Conservation (phyloP, 306 rosid species). For the Ochetophila trinervis region DNA sequence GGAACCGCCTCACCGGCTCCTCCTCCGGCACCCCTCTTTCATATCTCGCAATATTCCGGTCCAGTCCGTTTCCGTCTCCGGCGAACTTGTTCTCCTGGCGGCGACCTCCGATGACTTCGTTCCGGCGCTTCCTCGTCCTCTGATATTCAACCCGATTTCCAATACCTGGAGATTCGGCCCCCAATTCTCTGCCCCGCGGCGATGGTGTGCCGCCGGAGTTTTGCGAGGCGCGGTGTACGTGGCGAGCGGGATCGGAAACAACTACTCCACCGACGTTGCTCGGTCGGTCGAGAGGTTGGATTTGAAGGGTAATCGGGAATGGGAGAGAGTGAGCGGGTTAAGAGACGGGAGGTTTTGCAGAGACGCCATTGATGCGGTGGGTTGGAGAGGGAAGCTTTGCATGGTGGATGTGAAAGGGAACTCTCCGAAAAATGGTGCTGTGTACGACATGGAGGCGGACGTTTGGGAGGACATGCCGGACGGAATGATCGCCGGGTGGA, state of each 20-base stretch:
- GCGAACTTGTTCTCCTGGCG: slow-evolving; percentile 61
- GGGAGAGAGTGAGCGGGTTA: slow-evolving; percentile 50
- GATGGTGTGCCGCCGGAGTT: slow-evolving; percentile 77
- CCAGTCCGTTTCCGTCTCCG: slow-evolving; percentile 55
- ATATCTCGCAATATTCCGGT: slow-evolving; percentile 66
- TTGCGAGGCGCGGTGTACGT: slow-evolving; percentile 36
- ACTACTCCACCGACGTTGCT: slow-evolving; percentile 53
- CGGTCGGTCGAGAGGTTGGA: slow-evolving; percentile 56
- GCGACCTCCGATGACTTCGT: slow-evolving; percentile 54
- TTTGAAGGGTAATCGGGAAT: slow-evolving; percentile 9
- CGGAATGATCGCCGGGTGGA: slow-evolving; percentile 80
- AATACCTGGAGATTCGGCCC: slow-evolving; percentile 52
- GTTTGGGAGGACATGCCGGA: slow-evolving; percentile 68
- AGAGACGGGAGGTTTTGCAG: slow-evolving; percentile 62
- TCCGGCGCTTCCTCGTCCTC: slow-evolving; percentile 65
- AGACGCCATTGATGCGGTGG: slow-evolving; percentile 81
- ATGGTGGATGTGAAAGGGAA: slow-evolving; percentile 77
- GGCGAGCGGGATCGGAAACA: slow-evolving; percentile 76
- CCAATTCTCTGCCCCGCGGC: slow-evolving; percentile 44
- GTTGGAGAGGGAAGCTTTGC: slow-evolving; percentile 73
- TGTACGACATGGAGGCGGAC: slow-evolving; percentile 52
- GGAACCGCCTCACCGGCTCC: slow-evolving; percentile 40
- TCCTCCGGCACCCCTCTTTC: slow-evolving; percentile 81
- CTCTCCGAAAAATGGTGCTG: slow-evolving; percentile 53
- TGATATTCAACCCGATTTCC: slow-evolving; percentile 49